Base-by-base conservation (phyloP, 306 rosid genomes). In the Medicago lupulina region DNA sequence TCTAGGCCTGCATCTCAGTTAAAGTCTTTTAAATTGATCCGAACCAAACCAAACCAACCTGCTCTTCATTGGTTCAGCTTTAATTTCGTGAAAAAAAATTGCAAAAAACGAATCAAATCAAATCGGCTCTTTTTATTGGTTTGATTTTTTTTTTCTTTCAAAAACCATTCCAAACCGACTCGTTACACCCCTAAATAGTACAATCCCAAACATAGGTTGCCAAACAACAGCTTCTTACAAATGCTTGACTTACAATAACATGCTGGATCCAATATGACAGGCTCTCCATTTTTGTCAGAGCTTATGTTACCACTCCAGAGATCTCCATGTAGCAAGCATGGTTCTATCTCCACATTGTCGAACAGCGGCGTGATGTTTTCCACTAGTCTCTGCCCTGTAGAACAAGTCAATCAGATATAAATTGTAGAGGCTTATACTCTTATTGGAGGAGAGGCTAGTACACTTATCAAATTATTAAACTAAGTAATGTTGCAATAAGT, bases 291-390 rank as follows among this genome's bases (percentile, higher is more conserved):
- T 61, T 84, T 87, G 86, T 90, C 96, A 6, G 89, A 84, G 86
- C 96, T 85, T 47, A 92, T 87, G 79, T 95, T 95, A 80, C 98
- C 98, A 59, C 98, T 90, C 98, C 98, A 92, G 8, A 95, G 87
- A 78, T 92, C 98, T 80, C 98, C 97, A 63, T 95, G 98, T 76
- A 95, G 82, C 84, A 95, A 85, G 88, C 97, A 92, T 44, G 98
- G 97, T 74, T 95, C 93, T 67, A 92, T 85, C 23, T 13, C 88
- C 76, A 84, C 74, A 73, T 83, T 81, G 31, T 89, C 89, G 73
- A 95, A 95, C 9, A 95, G 85, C 13, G 85, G 81, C 76, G 84
- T 86, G 80, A 95, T 89, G 83, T 81, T 86, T 70, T 90, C 89
- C 74, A 88, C 89, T 70, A 95, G 80, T 83, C 96, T 90, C 72